A percentile compares a stretch with the other conserved stretches of the same genome.
phyloP scores from a whole-genome alignment of 1,284 basidiomycete genomes.

The Somion occarium region DNA sequence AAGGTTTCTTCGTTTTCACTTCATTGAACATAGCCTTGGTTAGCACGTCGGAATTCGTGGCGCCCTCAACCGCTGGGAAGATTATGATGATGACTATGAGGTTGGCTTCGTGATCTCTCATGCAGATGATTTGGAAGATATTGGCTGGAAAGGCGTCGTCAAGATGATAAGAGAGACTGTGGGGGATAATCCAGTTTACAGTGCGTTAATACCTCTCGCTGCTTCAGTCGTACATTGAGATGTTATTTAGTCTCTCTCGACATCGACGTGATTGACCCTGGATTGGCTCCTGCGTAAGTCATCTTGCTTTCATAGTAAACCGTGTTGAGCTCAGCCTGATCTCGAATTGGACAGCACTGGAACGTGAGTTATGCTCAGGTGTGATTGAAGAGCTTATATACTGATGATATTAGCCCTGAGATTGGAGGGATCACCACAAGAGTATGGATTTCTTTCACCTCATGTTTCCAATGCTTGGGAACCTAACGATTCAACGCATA shows the following conservation, averaged over 20 bases:
- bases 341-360: slow-evolving; percentile 26
- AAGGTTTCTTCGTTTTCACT: no score
- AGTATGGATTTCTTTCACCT: slow-evolving; percentile 14
- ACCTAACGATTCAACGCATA: background rate
- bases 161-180: slow-evolving; percentile 29
- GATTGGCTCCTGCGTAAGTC: slow-evolving; percentile 34
- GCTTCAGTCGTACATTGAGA: background rate
- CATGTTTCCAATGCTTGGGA: background rate
- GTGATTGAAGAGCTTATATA: background rate
- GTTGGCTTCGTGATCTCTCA: slow-evolving; percentile 31
- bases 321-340: no score
- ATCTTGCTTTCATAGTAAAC: background rate
- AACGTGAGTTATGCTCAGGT: slow-evolving; percentile 24
- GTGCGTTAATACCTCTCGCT: slow-evolving; percentile 14
- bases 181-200: slow-evolving; percentile 34
- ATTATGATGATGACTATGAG: slow-evolving; percentile 29
- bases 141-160: slow-evolving; percentile 30
- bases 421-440: slow-evolving; percentile 36
- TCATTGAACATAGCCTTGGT: no score
- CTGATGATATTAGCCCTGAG: slow-evolving; percentile 21
- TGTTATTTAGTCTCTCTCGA: slow-evolving; percentile 25
- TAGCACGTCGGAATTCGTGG: slow-evolving; percentile 33
- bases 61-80: slow-evolving; percentile 26
- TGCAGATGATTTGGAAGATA: slow-evolving; percentile 30
- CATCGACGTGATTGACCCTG: slow-evolving; percentile 34